Evolutionary conservation across 805 yeast genomes (phyloP), one percentile per base, ranked within the genome.

Genomic region (Spathaspora passalidarum): DNA sequence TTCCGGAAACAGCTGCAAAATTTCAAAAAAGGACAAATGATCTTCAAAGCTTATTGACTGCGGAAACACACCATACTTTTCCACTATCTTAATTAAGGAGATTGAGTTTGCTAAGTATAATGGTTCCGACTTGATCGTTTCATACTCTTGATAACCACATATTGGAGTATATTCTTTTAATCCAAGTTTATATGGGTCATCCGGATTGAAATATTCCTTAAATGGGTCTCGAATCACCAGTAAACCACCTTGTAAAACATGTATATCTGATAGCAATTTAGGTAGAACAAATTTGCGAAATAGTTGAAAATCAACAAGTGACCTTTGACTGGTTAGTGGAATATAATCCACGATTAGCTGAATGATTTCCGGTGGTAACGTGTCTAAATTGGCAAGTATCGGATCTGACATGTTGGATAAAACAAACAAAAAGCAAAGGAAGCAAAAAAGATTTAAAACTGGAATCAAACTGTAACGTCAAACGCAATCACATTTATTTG

Each of bases 341-440:
- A 41, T 36, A 32, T 17, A 32, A 22, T 41, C 42, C 10, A 41
- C 13, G 3, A 41, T 41, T 7, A 2, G 14, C 22, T 41, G 44
- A 11, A 26, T 36, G 4, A 41, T 32, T 32, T 41, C 44, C 17
- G 13, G 44, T 4, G 44, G 44, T 5, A 41, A 13, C 21, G 41
- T 41, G 16, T 32, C 8, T 10, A 41, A n/a, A 6, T 41, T 32
- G 32, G 44, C 14, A 16, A 41, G 22, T 2, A 41, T 14, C n/a
- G 9, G 16, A 13, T 32, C 34, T 23, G 42, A 18, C 42, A 39
- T 39, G 16, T 14, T 25, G 4, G 13, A 25, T 25, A 29, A n/a
- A 29, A 13, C n/a, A 29, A 29, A 29, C 8, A 17, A 29, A 11
- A 3, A 13, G 16, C 7, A 3, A 10, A 8, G 16, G 17, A 13